phyloP scores from a whole-genome alignment of 148 eudicot genomes.

The Pharnaceum exiguum region DNA sequence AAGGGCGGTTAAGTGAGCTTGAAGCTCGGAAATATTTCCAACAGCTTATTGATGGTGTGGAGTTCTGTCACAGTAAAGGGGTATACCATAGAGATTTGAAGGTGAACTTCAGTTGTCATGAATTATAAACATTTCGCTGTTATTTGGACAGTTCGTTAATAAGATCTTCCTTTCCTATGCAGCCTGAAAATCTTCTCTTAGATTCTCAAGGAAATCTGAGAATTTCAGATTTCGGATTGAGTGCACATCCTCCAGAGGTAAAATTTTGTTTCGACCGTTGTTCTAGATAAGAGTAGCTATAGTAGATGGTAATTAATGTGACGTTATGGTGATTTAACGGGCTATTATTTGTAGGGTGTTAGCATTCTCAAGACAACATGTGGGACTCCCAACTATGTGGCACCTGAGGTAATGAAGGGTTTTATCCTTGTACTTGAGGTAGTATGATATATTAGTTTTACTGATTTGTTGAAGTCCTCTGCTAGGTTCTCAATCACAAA shows the following conservation, averaged over 20 bases:
- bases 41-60: slow-evolving; percentile 89
- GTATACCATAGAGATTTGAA: slow-evolving; percentile 94
- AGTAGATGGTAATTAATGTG: background rate
- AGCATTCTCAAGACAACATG: slow-evolving; percentile 88
- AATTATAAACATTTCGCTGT: slow-evolving; percentile 1
- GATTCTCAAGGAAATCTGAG: slow-evolving; percentile 92
- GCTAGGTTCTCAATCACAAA: slow-evolving; percentile 90
- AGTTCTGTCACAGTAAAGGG: slow-evolving; percentile 90
- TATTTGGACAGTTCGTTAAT: slow-evolving; percentile 10
- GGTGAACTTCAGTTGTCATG: slow-evolving; percentile 35
- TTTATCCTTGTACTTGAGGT: background rate
- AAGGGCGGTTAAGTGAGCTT: slow-evolving; percentile 86
- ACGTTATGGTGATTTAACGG: no score
- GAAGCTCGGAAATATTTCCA: slow-evolving; percentile 80
- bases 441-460: background rate
- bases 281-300: slow-evolving; percentile 1
- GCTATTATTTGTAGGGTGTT: slow-evolving; percentile 57
- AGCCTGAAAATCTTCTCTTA: slow-evolving; percentile 96
- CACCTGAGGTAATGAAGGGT: slow-evolving; percentile 75
- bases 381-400: slow-evolving; percentile 98
- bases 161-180: slow-evolving; percentile 22
- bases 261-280: slow-evolving; percentile 9
- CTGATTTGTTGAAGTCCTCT: slow-evolving; percentile 10
- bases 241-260: slow-evolving; percentile 92
- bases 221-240: slow-evolving; percentile 96